Evolutionary conservation across 164 flowering plant genomes (phyloP), one percentile per base, ranked within the genome.

Genomic region (Amborella trichopoda): DNA sequence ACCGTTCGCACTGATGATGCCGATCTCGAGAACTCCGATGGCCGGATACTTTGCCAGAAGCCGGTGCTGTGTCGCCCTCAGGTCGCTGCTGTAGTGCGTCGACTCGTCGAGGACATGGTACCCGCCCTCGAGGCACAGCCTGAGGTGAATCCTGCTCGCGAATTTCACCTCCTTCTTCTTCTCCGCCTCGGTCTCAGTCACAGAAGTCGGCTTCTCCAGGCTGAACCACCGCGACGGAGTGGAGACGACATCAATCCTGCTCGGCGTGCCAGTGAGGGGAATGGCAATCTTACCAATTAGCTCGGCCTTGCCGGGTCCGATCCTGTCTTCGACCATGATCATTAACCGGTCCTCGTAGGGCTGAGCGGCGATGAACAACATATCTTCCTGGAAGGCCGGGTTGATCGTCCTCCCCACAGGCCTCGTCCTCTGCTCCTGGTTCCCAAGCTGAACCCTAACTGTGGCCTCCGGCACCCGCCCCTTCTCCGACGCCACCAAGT

Each of bases 31-130:
- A 32, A 77, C 53, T 21, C 96, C 96, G 44, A 86, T 77, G 50
- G 53, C 61, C 2, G 40, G 50, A n/a, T n/a, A n/a, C 59, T 70
- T 76, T 53, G 79, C 57, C 12, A 86, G 65, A 26, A 51, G 62
- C 48, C 69, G 80, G n/a, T n/a, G n/a, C 9, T 80, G 64, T 0
- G 94, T 75, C 11, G 94, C 87, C 66, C 74, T 86, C 10, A 83
- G 75, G 61, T 87, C 90, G 27, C 96, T 87, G 67, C 90, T 81
- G 50, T 72, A 81, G 52, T 74, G 81, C 0, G 85, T 79, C 6
- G 90, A 73, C 61, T 87, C 96, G 46, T 87, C 96, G 23, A 87
- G 75, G 10, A 87, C 93, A 66, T 87, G 94, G 60, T 87, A 87
- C 5, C 87, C 94, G 0, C 63, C 64, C 0, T 87, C 94, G 6